A percentile compares a stretch with the other conserved stretches of the same genome.
Evolutionary conservation across 2,329 filamentous ascomycete species (phyloP).

Genomic region (Hypomyces perniciosus): DNA sequence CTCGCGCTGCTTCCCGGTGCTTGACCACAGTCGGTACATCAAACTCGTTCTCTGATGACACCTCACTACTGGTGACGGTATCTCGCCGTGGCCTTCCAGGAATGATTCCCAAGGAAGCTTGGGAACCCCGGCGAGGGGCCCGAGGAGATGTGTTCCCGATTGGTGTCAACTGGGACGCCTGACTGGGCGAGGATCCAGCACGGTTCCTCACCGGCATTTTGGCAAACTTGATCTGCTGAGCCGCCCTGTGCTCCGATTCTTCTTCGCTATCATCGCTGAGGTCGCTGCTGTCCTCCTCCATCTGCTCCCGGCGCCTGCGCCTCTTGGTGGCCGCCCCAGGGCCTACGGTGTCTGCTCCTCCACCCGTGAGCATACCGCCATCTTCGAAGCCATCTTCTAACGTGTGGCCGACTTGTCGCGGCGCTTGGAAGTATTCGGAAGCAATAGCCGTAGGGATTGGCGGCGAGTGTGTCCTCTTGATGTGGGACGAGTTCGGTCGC

Average conservation of each 20-base stretch:
- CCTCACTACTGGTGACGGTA: constrained; percentile 75
- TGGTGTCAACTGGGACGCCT: constrained; percentile 55
- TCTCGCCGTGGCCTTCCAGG: constrained; percentile 66
- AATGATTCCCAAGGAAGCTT: constrained; percentile 64
- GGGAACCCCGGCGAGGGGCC: constrained; percentile 57
- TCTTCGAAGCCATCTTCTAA: constrained; percentile 68
- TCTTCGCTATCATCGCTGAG: constrained; percentile 81
- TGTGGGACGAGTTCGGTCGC: constrained; percentile 65
- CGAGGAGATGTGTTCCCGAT: constrained; percentile 42
- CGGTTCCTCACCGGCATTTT: constrained; percentile 89
- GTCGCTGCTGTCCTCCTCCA: constrained; percentile 82
- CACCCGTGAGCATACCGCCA: constrained; percentile 64
- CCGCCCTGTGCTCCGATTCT: constrained; percentile 66
- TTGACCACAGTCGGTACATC: constrained; percentile 61
- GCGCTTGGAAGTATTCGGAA: constrained; percentile 76
- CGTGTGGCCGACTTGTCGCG: constrained; percentile 55
- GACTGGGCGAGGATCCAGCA: constrained; percentile 81
- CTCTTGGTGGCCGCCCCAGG: constrained; percentile 62
- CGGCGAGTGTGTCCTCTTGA: constrained; percentile 79
- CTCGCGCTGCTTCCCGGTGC: constrained; percentile 55
- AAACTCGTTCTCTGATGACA: constrained; percentile 76
- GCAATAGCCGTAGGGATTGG: constrained; percentile 78
- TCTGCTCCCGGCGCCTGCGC: constrained; percentile 61
- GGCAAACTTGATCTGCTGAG: constrained; percentile 88
- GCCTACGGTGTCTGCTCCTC: constrained; percentile 61